Evolutionary conservation across 2,329 filamentous ascomycete genomes (phyloP).

Genomic region (Cladosporium sp.): DNA sequence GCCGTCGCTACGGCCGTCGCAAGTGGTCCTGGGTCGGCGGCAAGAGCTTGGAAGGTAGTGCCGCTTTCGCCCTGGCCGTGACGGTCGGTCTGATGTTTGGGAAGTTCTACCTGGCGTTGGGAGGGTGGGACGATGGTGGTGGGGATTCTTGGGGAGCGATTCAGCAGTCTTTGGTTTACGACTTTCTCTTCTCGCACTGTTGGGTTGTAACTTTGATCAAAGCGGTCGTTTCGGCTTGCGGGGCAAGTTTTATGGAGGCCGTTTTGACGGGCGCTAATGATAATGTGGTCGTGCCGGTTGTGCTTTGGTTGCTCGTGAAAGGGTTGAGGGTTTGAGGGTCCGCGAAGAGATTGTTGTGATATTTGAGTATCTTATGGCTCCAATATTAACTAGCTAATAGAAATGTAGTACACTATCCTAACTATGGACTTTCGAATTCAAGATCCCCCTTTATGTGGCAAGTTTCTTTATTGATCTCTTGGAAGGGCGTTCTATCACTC

Average conservation of each 20-base stretch:
- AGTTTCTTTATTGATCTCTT: no score
- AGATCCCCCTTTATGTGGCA: no score
- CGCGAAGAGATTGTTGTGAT: no score
- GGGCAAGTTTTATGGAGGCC: constrained; percentile 89
- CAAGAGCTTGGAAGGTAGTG: constrained; percentile 83
- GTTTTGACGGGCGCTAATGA: constrained; percentile 96
- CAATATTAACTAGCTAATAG: no score
- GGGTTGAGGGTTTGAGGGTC: constrained; percentile 54
- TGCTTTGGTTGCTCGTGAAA: constrained; percentile 88
- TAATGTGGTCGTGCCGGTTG: constrained; percentile 93
- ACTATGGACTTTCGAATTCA: no score
- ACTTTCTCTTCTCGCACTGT: constrained; percentile 7
- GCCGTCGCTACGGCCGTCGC: constrained; percentile 74
- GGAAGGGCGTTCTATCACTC: no score
- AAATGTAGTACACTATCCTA: no score
- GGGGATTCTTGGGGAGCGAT: neutral
- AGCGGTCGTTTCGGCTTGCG: constrained; percentile 65
- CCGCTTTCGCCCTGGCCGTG: constrained; percentile 79
- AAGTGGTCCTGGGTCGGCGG: constrained; percentile 98
- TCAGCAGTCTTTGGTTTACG: neutral
- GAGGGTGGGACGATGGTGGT: constrained; percentile 57
- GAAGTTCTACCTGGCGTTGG: constrained; percentile 69
- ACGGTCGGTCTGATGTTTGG: constrained; percentile 67
- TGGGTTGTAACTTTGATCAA: constrained; percentile 46
- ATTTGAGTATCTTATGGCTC: no score